Evolutionary conservation across 805 yeast genomes (phyloP), one percentile per base, ranked within the genome.

Genomic region (Kregervanrija delftensis): DNA sequence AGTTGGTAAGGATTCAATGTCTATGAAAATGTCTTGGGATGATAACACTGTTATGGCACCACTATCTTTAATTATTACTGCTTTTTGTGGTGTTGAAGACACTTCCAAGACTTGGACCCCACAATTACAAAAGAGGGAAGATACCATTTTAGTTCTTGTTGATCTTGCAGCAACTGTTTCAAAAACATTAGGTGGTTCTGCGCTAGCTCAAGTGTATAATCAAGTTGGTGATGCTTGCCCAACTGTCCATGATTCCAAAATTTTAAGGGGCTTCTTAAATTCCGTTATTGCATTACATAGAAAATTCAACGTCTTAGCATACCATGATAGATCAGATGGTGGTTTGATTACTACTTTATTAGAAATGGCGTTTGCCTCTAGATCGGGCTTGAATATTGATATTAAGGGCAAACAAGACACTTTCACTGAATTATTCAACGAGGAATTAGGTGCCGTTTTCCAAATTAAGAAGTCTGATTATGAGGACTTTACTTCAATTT

Each of bases 21-120:
- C 98, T 16, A 91, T 93, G 99, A 88, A 89, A 71, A 93, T 93
- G 98, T 83, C 84, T 59, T 93, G 99, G 99, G 86, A 76, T 41
- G 78, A 81, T 52, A 86, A 83, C 57, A 96, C 88, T 65, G 98
- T 93, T 37, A 81, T 93, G 49, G 88, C 97, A n/a, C 99, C 99
- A 40, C 71, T 93, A 60, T 84, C 97, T 11, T 77, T 91, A 57
- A 84, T 86, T 40, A 75, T 91, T 54, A 90, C 99, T 16, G 93
- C 98, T 0, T 93, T 91, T 63, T 86, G 85, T 47, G 87, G 96
- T 33, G 97, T 93, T 40, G 69, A 68, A 38, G 74, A 90, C 63
- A 90, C 96, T 31, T 75, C 88, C 33, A 80, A 76, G 48, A 93
- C 99, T 1, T 93, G 99, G 99, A 91, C 97, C 28, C 99, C 99